Evolutionary conservation across 2,329 filamentous ascomycete species (phyloP).

Genomic region (Ophiocordyceps unilateralis): DNA sequence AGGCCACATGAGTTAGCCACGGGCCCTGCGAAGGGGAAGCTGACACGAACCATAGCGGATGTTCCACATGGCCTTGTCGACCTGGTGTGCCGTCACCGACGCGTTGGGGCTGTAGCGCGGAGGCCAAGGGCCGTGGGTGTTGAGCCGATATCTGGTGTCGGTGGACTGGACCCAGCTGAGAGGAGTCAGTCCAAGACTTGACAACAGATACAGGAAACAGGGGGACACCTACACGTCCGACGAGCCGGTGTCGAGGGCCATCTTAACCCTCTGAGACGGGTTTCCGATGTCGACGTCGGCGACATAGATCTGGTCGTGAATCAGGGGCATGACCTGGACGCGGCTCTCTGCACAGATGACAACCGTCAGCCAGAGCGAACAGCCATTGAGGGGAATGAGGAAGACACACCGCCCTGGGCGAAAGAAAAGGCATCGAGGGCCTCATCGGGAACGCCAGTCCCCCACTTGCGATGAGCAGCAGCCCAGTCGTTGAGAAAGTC

Average conservation of each 20-base stretch:
- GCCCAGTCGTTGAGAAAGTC: conserved; percentile 17
- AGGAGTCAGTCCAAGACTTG: not conserved
- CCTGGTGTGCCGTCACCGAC: conserved; percentile 23
- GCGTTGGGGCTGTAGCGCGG: conserved; percentile 25
- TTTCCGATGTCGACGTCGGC: conserved; percentile 27
- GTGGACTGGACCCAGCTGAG: conserved; percentile 37
- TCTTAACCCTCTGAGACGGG: conserved; percentile 26
- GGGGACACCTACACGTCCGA: conserved; percentile 40
- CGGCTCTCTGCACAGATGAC: conserved; percentile 10
- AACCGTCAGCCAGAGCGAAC: not conserved
- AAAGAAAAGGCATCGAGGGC: conserved; percentile 10
- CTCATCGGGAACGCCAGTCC: conserved; percentile 7
- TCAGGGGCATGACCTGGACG: conserved; percentile 18
- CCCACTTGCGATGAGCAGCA: conserved; percentile 18
- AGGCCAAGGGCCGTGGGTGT: conserved; percentile 17
- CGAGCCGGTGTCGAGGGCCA: conserved; percentile 37
- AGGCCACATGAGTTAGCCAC: not conserved
- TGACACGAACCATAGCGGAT: conserved; percentile 28
- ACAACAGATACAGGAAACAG: not conserved
- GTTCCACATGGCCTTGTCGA: conserved; percentile 28
- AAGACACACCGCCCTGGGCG: conserved; percentile 11
- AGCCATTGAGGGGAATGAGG: not conserved
- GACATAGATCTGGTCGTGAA: conserved; percentile 25
- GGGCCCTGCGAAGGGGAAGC: conserved; percentile 1
- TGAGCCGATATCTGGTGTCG: conserved; percentile 22